Evolutionary conservation across 1,139 yeast species (phyloP), one percentile per base, ranked within the genome.

Genomic region (Hansenula lynferdii): DNA sequence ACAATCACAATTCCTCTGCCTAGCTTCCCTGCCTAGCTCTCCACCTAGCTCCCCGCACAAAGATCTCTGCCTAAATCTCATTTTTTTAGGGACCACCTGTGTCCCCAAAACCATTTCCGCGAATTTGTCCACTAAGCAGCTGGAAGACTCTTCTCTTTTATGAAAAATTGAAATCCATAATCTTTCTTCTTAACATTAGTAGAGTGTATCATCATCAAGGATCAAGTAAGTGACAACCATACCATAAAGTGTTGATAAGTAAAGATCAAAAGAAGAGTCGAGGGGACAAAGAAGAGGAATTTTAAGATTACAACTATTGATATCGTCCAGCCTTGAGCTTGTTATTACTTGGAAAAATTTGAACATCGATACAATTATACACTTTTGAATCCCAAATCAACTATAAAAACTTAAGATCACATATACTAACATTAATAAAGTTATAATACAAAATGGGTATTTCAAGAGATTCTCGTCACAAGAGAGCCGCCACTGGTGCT

Each of bases 401-500:
- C 8, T n/a, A 14, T n/a, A n/a, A n/a, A n/a, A n/a, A n/a, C n/a
- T n/a, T n/a, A n/a, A 29, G n/a, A 24, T 9, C 30, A 20, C 22
- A 10, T 3, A 21, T 42, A 38, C 46, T 41, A 40, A 47, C 48
- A 35, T 30, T 12, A 37, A 40, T 41, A 23, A 38, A 31, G 36
- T 28, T 64, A 38, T 45, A 41, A 43, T 41, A 39, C 49, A 75
- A 64, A 62, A 92, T 92, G 98, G 97, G 98, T 90, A 92, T 92
- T 85, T 90, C 97, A 77, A 94, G 99, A 84, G 98, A 92, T 81
- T 90, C 98, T 74, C 96, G 97, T 80, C 98, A 92, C 89, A 92
- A 92, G 86, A 95, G 98, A 77, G 77, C 97, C 65, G 96, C 95
- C 74, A 90, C 99, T 70, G 99, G 99, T 84, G 99, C 98, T 72